Base-by-base conservation (phyloP, 2,329 filamentous ascomycete genomes). In the Fusarium nelsonii region DNA sequence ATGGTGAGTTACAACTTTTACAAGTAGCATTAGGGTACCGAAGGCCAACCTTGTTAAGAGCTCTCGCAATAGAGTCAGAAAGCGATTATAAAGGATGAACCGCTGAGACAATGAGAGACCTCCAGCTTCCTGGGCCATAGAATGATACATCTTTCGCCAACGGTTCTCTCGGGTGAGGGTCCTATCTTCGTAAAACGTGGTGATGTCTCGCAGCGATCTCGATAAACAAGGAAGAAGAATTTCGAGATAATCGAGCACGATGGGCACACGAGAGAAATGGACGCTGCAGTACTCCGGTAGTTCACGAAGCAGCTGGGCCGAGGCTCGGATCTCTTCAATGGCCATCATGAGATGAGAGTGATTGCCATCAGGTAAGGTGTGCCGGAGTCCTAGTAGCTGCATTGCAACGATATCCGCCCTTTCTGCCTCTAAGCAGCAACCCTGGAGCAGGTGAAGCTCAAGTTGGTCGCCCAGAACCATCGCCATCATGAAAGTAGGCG, bases 81-180 rank as follows among this genome's bases (percentile, higher is more conserved):
- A 88, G 52, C 84, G 80, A 66, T 88, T 87, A 73, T 87, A 89
- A 55, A 88, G 80, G 30, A 82, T 75, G 63, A 90, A 89, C 8
- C 87, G 80, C 16, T 84, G 82, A 1, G 83, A 83, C 3, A 90
- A 77, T 8, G 80, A 79, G 33, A 87, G 81, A 0, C 84, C 85
- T 4, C 80, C 82, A 5, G 82, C 83, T 72, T 89, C 85, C 26
- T 84, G 80, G 9, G 81, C 82, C 82, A 90, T 82, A 7, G 79
- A 77, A 74, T 88, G 82, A 72, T 85, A 87, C 86, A 90, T 89
- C 68, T 81, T 82, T 41, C 83, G 81, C 88, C 88, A 90, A 55
- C 87, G 82, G 36, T 81, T 78, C 63, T 84, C 81, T 55, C 82
- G 83, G 18, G 80, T 78, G 41, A 84, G 68, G 6, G 79, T 80